phyloP scores from a whole-genome alignment of 768 basidiomycete species.

The Rhizopogon salebrosus region DNA sequence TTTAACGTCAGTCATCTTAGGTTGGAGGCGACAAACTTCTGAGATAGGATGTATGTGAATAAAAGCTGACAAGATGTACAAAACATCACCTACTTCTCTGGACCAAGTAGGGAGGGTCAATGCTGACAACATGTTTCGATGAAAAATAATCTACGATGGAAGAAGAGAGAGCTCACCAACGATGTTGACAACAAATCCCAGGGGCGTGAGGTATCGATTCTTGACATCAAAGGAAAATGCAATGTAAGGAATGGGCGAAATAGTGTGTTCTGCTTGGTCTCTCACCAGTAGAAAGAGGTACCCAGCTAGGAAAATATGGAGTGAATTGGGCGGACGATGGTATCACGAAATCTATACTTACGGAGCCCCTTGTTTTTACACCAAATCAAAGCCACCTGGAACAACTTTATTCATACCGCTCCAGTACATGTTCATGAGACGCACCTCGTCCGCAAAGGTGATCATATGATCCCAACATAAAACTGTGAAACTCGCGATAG shows the following conservation, averaged over 20 bases:
- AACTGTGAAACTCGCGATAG: conserved; percentile 42
- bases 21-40: not conserved
- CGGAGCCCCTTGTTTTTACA: conserved; percentile 37
- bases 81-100: not conserved
- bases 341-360: conserved; percentile 27
- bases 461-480: conserved; percentile 39
- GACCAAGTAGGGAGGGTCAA: not conserved
- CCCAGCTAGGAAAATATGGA: conserved; percentile 15
- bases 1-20: not conserved
- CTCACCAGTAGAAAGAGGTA: conserved; percentile 31
- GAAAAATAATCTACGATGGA: not conserved
- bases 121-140: not conserved
- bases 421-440: not conserved
- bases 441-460: conserved; percentile 28
- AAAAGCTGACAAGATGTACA: not conserved
- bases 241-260: not conserved
- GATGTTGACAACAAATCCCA: conserved; percentile 52
- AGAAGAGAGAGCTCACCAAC: conserved; percentile 11
- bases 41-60: not conserved
- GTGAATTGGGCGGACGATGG: conserved; percentile 26
- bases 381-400: conserved; percentile 29
- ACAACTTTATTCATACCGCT: not conserved
- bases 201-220: conserved; percentile 56
- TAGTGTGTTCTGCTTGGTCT: too few species aligned
- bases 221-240: conserved; percentile 12